These are phyloP conservation scores for Cordyceps cicadae DNA, from an alignment of 2,329 filamentous ascomycete genomes.

Conservation along the genomic window DNA sequence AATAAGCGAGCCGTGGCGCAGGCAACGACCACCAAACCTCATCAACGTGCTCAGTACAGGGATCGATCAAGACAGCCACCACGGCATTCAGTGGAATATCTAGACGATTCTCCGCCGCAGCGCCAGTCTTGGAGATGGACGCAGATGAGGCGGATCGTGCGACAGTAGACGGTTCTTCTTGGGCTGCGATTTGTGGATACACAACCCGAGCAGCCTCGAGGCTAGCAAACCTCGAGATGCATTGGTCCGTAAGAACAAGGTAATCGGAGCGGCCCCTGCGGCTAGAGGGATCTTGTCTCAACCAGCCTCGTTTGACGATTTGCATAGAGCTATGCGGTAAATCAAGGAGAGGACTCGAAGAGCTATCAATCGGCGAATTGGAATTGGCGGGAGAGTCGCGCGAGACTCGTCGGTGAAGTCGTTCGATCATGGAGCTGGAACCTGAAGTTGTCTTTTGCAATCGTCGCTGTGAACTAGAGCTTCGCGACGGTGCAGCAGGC, in stretches of 20 bases:
- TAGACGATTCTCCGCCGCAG: slow-evolving; percentile 30
- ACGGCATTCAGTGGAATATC: slow-evolving; percentile 43
- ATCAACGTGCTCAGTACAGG: slow-evolving; percentile 41
- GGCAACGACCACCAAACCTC: slow-evolving; percentile 49
- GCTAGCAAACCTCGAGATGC: slow-evolving; percentile 42
- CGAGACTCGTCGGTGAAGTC: slow-evolving; percentile 33
- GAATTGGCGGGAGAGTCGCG: slow-evolving; percentile 26
- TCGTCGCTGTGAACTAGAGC: slow-evolving; percentile 24
- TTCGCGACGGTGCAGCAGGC: slow-evolving; percentile 23
- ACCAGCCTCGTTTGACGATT: slow-evolving; percentile 35
- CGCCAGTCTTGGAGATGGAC: slow-evolving; percentile 20
- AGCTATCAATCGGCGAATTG: slow-evolving; percentile 22
- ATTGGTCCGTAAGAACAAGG: slow-evolving; percentile 43
- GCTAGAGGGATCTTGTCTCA: slow-evolving; percentile 42
- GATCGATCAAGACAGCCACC: slow-evolving; percentile 44
- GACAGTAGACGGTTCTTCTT: slow-evolving; percentile 16
- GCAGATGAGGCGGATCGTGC: slow-evolving; percentile 18
- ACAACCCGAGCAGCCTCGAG: slow-evolving; percentile 38
- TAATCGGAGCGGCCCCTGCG: slow-evolving; percentile 43
- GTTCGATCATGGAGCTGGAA: slow-evolving; percentile 33
- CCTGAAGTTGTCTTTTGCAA: slow-evolving; percentile 31
- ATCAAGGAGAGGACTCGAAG: slow-evolving; percentile 22
- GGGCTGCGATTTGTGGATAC: slow-evolving; percentile 36
- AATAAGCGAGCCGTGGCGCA: slow-evolving; percentile 36
- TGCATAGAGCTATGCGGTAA: slow-evolving; percentile 29